Percentiles rank a stretch among this genome's conserved stretches.
Conservation (phyloP, 2,329 filamentous ascomycete genomes). For the Diatrype stigma region DNA sequence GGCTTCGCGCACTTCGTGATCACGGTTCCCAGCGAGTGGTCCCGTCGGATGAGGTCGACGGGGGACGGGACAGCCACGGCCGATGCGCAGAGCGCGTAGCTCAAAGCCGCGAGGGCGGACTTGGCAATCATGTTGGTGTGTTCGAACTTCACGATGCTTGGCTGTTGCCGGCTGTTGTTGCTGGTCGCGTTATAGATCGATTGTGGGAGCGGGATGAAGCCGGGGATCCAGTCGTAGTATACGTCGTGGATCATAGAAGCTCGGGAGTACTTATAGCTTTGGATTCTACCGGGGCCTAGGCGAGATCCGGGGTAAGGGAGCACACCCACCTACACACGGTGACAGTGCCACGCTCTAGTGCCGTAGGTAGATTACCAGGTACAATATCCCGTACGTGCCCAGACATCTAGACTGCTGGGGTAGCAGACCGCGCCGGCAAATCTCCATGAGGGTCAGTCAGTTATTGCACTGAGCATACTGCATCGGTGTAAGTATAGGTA, state of each 20-base stretch:
- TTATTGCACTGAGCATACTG: not conserved
- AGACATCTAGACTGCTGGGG: not conserved
- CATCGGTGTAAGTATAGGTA: not conserved
- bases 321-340: too few relatives aligned
- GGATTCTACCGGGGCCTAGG: not conserved
- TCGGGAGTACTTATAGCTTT: not conserved
- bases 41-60: slow-evolving; percentile 36
- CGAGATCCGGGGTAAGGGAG: not conserved
- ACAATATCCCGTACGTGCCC: not conserved
- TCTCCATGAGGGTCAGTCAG: not conserved
- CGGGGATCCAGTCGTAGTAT: not conserved
- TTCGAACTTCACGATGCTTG: too few relatives aligned
- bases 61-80: slow-evolving; percentile 32
- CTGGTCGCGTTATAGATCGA: too few relatives aligned
- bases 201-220: not conserved
- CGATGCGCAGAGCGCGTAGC: slow-evolving; percentile 23
- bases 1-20: slow-evolving; percentile 41
- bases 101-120: slow-evolving; percentile 15
- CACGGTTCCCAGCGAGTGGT: slow-evolving; percentile 37
- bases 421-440: not conserved
- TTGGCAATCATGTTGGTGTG: slow-evolving; percentile 21
- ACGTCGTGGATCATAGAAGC: not conserved
- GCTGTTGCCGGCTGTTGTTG: too few relatives aligned
- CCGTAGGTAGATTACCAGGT: not conserved
- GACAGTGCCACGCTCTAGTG: too few relatives aligned